Evolutionary conservation across 495 filamentous ascomycete species (phyloP).

Genomic region (Xylaria venustula): DNA sequence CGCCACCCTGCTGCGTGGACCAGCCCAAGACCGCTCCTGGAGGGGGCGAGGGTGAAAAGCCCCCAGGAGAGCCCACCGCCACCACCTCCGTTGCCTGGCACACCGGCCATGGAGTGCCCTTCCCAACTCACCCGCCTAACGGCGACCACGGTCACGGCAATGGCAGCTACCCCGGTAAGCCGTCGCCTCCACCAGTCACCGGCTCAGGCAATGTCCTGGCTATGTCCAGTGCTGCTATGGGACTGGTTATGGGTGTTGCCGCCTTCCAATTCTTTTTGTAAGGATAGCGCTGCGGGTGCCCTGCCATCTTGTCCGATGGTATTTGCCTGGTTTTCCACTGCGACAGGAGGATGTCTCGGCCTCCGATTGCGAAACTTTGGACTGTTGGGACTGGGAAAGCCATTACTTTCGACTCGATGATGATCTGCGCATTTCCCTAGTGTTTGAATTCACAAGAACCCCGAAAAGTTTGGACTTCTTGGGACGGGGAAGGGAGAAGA

Average conservation of each 20-base stretch:
- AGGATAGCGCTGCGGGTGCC: not conserved
- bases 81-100: not conserved
- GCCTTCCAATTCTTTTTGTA: not conserved
- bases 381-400: too few relatives aligned
- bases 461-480: too few relatives aligned
- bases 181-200: not conserved
- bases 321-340: too few relatives aligned
- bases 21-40: not conserved
- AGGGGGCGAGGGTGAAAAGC: not conserved
- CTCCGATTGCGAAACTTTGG: too few relatives aligned
- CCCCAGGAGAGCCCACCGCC: not conserved
- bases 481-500: too few relatives aligned
- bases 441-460: too few relatives aligned
- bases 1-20: slow-evolving; percentile 3
- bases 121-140: not conserved
- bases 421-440: too few relatives aligned
- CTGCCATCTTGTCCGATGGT: not conserved
- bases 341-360: too few relatives aligned
- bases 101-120: not conserved
- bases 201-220: not conserved
- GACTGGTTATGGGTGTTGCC: not conserved
- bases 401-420: too few relatives aligned
- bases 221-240: not conserved
- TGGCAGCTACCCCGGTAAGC: not conserved
- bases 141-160: not conserved